These are phyloP conservation scores for Chlamydomonas eustigma DNA, from an alignment of 139 green algal species.

Conservation along the genomic window DNA sequence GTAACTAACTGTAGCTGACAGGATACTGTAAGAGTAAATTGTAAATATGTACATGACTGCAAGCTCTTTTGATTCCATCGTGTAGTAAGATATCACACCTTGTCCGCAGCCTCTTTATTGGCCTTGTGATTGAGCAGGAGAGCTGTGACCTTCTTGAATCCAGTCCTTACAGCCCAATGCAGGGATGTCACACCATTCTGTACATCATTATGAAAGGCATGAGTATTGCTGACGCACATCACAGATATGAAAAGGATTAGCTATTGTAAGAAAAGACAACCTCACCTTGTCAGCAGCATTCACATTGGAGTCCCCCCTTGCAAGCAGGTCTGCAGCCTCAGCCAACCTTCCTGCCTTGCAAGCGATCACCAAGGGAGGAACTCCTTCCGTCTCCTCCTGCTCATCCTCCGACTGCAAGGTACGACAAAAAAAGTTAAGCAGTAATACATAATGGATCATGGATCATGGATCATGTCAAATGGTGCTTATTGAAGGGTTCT, in stretches of 20 bases:
- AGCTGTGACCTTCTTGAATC: background rate
- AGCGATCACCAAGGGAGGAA: background rate
- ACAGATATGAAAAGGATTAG: background rate
- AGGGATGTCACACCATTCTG: background rate
- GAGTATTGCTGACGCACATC: background rate
- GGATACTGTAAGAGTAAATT: no score
- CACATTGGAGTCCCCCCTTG: background rate
- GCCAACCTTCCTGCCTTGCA: background rate
- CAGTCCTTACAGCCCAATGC: background rate
- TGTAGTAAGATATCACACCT: no score
- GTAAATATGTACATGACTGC: no score
- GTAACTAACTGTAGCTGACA: no score
- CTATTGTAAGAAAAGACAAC: background rate
- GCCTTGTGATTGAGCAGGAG: background rate
- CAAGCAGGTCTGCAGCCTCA: background rate
- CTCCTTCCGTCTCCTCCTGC: background rate
- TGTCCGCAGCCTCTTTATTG: background rate
- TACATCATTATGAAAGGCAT: background rate
- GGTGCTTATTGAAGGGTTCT: background rate
- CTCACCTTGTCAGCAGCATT: background rate
- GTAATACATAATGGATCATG: no score
- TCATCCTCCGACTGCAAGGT: background rate
- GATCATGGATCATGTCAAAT: background rate
- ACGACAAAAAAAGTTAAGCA: no score
- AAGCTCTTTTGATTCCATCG: no score